Evolutionary conservation across 306 rosid genomes (phyloP).

Genomic region (Medicago lupulina): DNA sequence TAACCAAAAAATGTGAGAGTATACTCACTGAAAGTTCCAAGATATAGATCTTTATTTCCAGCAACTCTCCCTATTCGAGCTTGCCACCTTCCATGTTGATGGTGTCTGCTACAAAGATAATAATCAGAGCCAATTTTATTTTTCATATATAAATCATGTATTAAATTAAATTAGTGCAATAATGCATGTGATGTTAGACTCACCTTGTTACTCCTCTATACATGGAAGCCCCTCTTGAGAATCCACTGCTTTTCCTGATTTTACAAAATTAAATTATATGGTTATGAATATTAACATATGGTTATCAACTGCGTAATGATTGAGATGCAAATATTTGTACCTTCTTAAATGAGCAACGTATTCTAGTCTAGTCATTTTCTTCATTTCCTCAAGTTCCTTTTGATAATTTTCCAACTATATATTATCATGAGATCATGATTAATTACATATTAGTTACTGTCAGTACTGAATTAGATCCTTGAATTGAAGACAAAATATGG

Average conservation of each 20-base stretch:
- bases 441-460: conserved; percentile 12
- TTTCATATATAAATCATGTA: conserved; percentile 5
- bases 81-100: conserved; percentile 98
- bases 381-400: conserved; percentile 82
- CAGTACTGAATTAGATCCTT: conserved; percentile 9
- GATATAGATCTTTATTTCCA: conserved; percentile 95
- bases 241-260: conserved; percentile 89
- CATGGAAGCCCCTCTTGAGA: conserved; percentile 92
- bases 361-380: conserved; percentile 83
- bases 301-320: background rate
- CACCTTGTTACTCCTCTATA: conserved; percentile 94
- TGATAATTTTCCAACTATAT: conserved; percentile 72
- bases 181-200: conserved; percentile 38
- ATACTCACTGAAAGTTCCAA: conserved; percentile 90
- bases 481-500: conserved; percentile 33
- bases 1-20: background rate
- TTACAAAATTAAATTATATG: conserved; percentile 21
- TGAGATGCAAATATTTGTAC: conserved; percentile 45
- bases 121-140: conserved; percentile 15
- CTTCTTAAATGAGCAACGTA: conserved; percentile 89
- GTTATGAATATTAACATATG: conserved; percentile 12
- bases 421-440: conserved; percentile 34
- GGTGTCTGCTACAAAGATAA: conserved; percentile 66
- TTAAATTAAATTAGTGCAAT: conserved; percentile 12
- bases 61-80: conserved; percentile 96